Percentiles rank a stretch among this genome's conserved stretches.
Conservation (phyloP, 129 eudicot genomes). For the Flaveria trinervia region DNA sequence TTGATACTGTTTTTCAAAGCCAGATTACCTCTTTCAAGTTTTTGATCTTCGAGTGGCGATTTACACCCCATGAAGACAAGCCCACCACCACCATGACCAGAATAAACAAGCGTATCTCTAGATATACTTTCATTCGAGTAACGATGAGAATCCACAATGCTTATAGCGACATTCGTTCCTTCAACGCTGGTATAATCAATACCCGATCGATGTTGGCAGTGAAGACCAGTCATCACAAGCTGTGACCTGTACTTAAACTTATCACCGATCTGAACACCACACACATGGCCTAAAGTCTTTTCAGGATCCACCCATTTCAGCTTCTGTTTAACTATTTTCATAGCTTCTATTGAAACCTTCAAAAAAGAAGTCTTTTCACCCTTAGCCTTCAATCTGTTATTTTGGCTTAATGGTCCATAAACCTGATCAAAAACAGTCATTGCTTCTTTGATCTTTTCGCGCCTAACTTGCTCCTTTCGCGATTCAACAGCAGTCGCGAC, state of each 20-base stretch:
- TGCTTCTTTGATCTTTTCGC: conserved; percentile 38
- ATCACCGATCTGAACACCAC: conserved; percentile 57
- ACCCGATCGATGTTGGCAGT: conserved; percentile 41
- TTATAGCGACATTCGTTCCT: conserved; percentile 48
- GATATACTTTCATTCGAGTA: conserved; percentile 36
- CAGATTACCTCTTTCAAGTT: conserved; percentile 44
- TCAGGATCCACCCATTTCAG: conserved; percentile 30
- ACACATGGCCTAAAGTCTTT: conserved; percentile 41
- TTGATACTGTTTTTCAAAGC: conserved; percentile 46
- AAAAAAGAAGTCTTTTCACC: conserved; percentile 11
- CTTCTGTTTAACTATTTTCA: conserved; percentile 25
- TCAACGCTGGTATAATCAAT: conserved; percentile 43
- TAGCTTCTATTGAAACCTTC: conserved; percentile 24
- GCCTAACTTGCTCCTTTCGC: conserved; percentile 8
- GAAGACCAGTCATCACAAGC: conserved; percentile 55
- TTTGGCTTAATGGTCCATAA: not conserved
- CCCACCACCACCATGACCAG: conserved; percentile 81
- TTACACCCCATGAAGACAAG: not conserved
- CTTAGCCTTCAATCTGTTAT: not conserved
- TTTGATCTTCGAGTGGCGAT: conserved; percentile 38
- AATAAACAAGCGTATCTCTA: conserved; percentile 38
- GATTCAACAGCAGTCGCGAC: not conserved
- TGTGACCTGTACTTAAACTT: conserved; percentile 45
- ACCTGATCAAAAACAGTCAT: conserved; percentile 36
- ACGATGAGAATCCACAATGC: conserved; percentile 55